Conservation (phyloP, 139 green algal genomes). For the Astrephomene gubernaculifera region DNA sequence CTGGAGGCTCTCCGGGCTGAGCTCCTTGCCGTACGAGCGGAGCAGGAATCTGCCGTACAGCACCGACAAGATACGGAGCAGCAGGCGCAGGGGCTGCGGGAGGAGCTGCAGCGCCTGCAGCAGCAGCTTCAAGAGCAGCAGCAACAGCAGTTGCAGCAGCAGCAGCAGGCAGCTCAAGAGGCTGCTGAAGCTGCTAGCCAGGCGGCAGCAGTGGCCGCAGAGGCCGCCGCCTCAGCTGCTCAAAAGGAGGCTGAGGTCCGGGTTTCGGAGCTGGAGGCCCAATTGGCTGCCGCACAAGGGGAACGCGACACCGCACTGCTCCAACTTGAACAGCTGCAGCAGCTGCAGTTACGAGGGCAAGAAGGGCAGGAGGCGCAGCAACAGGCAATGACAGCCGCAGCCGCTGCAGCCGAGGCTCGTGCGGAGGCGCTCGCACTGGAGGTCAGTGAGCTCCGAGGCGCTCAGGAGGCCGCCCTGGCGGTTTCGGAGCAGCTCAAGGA, state of each 20-base stretch:
- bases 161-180: not conserved
- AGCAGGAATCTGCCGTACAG: not conserved
- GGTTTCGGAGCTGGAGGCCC: not conserved
- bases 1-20: conserved; percentile 23
- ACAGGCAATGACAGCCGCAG: not conserved
- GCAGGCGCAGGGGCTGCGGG: not conserved
- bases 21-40: not conserved
- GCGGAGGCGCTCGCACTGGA: not conserved
- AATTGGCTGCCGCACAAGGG: not conserved
- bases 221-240: not conserved
- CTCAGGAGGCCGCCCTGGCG: not conserved
- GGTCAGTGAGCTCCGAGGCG: not conserved
- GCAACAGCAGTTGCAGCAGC: not conserved
- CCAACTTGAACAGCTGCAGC: not conserved
- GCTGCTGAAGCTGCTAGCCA: not conserved
- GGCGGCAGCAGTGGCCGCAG: not conserved
- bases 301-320: not conserved
- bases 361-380: not conserved
- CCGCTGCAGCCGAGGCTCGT: not conserved
- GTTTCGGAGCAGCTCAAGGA: not conserved
- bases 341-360: not conserved
- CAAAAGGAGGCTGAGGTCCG: not conserved
- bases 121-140: conserved; percentile 1
- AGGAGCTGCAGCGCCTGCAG: not conserved
- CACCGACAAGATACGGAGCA: not conserved